These are phyloP conservation scores for Volutella citrinella DNA, from an alignment of 2,329 filamentous ascomycete species.

Conservation along the genomic window DNA sequence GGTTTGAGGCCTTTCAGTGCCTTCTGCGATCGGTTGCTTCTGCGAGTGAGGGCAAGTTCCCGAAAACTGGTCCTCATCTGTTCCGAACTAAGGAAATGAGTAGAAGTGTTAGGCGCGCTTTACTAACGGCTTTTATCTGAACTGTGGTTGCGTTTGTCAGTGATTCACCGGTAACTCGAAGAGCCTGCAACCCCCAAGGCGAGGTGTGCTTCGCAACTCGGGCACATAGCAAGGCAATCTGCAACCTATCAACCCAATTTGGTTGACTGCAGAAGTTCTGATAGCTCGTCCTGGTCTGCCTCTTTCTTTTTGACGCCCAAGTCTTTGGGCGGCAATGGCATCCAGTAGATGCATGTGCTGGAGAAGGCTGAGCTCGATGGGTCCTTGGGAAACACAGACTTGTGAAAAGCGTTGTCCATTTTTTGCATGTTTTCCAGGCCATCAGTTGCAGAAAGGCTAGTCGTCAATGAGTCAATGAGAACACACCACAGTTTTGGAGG, in stretches of 20 bases:
- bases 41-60: no score
- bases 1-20: no score
- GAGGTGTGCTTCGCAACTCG: no score
- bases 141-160: not conserved
- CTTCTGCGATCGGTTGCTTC: no score
- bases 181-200: no score
- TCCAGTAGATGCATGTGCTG: conserved; percentile 27
- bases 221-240: no score
- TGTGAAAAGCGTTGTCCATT: conserved; percentile 19
- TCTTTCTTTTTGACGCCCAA: not conserved
- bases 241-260: conserved; percentile 15
- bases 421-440: conserved; percentile 18
- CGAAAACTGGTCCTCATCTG: no score
- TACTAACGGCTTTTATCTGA: not conserved
- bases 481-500: no score
- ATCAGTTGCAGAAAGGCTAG: conserved; percentile 12
- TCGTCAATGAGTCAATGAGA: no score
- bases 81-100: no score
- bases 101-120: not conserved
- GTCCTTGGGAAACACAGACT: conserved; percentile 21
- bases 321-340: no score
- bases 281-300: conserved; percentile 6
- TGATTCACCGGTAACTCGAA: no score
- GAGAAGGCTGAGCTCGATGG: conserved; percentile 18
- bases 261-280: conserved; percentile 17